phyloP scores from a whole-genome alignment of 2,329 filamentous ascomycete species.

The Didymella sp. region DNA sequence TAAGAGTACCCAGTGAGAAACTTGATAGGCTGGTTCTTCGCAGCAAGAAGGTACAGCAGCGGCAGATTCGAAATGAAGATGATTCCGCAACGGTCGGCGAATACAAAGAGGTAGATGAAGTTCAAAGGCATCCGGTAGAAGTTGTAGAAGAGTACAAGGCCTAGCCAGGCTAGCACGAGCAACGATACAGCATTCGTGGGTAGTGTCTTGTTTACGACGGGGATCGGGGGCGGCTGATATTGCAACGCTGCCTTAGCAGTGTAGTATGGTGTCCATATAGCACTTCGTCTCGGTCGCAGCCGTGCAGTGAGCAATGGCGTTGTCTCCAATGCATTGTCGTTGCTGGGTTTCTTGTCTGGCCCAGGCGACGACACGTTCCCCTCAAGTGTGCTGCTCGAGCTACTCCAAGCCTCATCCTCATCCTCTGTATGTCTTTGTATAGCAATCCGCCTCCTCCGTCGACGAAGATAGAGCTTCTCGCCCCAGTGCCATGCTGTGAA shows the following conservation, averaged over 20 bases:
- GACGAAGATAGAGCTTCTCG: conserved; percentile 31
- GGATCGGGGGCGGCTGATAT: conserved; percentile 65
- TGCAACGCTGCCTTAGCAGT: conserved; percentile 51
- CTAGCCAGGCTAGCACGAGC: conserved; percentile 59
- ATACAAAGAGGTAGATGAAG: conserved; percentile 61
- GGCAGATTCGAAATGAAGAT: conserved; percentile 61
- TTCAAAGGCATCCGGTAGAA: conserved; percentile 60
- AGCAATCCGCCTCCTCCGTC: conserved; percentile 19
- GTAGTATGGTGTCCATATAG: conserved; percentile 30
- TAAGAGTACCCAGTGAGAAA: conserved; percentile 69
- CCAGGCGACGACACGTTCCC: conserved; percentile 44
- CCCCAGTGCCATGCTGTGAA: conserved; percentile 50
- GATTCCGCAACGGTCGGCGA: conserved; percentile 64
- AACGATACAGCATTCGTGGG: conserved; percentile 65
- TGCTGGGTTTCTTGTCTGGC: conserved; percentile 15
- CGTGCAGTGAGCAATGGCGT: conserved; percentile 42
- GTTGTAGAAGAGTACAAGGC: conserved; percentile 65
- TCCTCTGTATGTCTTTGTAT: background rate
- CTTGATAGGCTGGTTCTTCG: conserved; percentile 71
- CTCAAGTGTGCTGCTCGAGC: conserved; percentile 50
- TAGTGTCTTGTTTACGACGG: conserved; percentile 63
- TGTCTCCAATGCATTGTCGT: conserved; percentile 37
- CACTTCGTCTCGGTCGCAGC: conserved; percentile 5
- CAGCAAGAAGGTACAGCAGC: conserved; percentile 67
- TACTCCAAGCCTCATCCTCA: conserved; percentile 41